Percentiles rank a stretch among this genome's conserved stretches.
These are phyloP conservation scores for Candida albicans DNA, from an alignment of 1,139 yeast genomes.

Conservation along the genomic window DNA sequence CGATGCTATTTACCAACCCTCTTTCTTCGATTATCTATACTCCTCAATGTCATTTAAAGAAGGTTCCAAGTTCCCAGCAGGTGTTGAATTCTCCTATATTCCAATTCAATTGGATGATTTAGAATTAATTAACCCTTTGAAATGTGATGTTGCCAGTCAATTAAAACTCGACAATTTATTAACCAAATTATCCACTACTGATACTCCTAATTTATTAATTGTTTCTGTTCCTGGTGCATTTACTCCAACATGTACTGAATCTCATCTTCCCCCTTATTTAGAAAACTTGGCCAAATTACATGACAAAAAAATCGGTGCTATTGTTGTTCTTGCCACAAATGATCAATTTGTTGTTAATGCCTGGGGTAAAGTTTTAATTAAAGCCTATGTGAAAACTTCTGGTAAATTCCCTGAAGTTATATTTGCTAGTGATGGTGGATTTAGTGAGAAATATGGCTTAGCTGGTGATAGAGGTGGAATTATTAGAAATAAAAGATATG, in stretches of 20 bases:
- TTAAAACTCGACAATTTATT: constrained; percentile 23
- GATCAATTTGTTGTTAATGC: constrained; percentile 82
- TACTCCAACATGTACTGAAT: constrained; percentile 84
- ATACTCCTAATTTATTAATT: constrained; percentile 50
- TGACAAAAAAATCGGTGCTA: constrained; percentile 63
- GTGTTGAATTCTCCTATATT: constrained; percentile 53
- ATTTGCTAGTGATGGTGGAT: constrained; percentile 73
- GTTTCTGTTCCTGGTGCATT: constrained; percentile 91
- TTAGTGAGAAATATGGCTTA: constrained; percentile 51
- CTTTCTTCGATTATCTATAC: not conserved
- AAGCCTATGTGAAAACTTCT: constrained; percentile 19
- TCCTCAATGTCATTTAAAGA: constrained; percentile 15
- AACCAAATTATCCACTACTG: constrained; percentile 24
- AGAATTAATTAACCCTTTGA: constrained; percentile 42
- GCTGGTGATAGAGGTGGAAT: constrained; percentile 57
- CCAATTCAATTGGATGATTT: constrained; percentile 45
- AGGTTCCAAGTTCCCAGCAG: constrained; percentile 49
- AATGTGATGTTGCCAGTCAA: constrained; percentile 46
- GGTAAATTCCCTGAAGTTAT: constrained; percentile 45
- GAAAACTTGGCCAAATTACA: constrained; percentile 50
- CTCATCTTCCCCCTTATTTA: constrained; percentile 78
- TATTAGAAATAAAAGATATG: constrained; percentile 70
- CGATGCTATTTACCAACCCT: too few species aligned
- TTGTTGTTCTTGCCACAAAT: constrained; percentile 70
- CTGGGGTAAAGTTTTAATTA: constrained; percentile 70